phyloP scores from a whole-genome alignment of 2,329 filamentous ascomycete species.

The Ophiocordyceps camponoti-rufipedis region DNA sequence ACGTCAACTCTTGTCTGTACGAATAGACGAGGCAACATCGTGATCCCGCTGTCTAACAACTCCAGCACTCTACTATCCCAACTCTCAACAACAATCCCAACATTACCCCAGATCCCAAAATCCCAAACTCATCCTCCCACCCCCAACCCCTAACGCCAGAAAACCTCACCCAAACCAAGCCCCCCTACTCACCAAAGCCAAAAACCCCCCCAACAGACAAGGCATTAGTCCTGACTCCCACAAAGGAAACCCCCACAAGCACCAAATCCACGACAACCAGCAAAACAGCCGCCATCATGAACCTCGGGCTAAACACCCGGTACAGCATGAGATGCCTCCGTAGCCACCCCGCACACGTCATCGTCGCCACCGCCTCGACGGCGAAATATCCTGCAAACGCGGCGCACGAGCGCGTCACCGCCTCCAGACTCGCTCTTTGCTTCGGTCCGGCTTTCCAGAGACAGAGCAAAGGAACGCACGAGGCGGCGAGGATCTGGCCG shows the following conservation, averaged over 20 bases:
- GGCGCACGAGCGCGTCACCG: constrained; percentile 50
- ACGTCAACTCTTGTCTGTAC: too few species aligned
- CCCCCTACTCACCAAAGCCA: constrained; percentile 43
- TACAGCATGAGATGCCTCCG: constrained; percentile 92
- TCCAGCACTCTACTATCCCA: too few species aligned
- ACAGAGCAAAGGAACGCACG: constrained; percentile 62
- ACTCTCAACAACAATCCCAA: too few species aligned
- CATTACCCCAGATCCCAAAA: too few species aligned
- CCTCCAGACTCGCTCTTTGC: constrained; percentile 48
- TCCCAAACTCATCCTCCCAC: constrained; percentile 39
- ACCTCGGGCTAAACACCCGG: constrained; percentile 79
- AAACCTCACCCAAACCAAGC: constrained; percentile 46
- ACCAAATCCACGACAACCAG: constrained; percentile 65
- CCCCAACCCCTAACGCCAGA: constrained; percentile 83
- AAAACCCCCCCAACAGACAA: constrained; percentile 74
- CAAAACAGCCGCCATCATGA: constrained; percentile 61
- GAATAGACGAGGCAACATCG: too few species aligned
- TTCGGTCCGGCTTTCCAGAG: constrained; percentile 81
- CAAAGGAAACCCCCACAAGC: constrained; percentile 49
- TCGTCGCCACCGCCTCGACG: constrained; percentile 67
- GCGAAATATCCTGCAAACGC: constrained; percentile 71
- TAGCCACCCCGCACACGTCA: constrained; percentile 76
- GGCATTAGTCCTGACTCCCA: constrained; percentile 58
- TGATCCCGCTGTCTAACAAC: too few species aligned
- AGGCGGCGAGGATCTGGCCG: constrained; percentile 66